Evolutionary conservation across 2,329 filamentous ascomycete species (phyloP), one percentile per base, ranked within the genome.

Genomic region (Paracoccidioides lutzii): DNA sequence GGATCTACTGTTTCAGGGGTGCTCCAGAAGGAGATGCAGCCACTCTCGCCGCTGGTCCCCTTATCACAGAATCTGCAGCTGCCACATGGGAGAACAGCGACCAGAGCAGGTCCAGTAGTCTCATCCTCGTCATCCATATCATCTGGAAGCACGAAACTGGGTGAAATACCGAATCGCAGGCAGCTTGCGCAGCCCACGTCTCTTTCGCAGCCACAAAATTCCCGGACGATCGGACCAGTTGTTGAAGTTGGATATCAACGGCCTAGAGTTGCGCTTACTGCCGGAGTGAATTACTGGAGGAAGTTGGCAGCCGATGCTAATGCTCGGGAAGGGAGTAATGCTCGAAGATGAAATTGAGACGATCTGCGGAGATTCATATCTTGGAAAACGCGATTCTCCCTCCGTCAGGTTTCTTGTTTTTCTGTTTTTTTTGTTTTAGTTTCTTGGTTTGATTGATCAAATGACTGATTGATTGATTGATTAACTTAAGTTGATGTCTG

Each of bases 161-260:
- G 52, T 41, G 52, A 53, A 35, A 43, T 53, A 22, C 52, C 52
- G 22, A 22, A 22, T 3, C 52, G 52, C 12, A 5, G 38, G 8
- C 52, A 15, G 14, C 10, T 44, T 45, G 9, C 28, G 4, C 35
- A 53, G 6, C 8, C 52, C 15, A 22, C 41, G 14, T 30, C 40
- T 44, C 28, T 30, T 33, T 10, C 40, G 22, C 32, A 35, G 8
- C 22, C 37, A 5, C 42, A 45, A 14, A 53, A 37, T 53, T 9
- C n/a, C 28, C 9, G 40, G 15, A n/a, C 15, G 15, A 43, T 37
- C 8, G 50, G 52, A 5, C 52, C 52, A 6, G 52, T 53, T 44
- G 52, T 45, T 14, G 52, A 53, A 12, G 32, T 45, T 22, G 52
- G 52, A 15, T 53, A 53, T 30, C 52, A 53, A 44, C 40, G 40